Conservation (phyloP, 768 basidiomycete genomes). For the Boletus sensibilis region DNA sequence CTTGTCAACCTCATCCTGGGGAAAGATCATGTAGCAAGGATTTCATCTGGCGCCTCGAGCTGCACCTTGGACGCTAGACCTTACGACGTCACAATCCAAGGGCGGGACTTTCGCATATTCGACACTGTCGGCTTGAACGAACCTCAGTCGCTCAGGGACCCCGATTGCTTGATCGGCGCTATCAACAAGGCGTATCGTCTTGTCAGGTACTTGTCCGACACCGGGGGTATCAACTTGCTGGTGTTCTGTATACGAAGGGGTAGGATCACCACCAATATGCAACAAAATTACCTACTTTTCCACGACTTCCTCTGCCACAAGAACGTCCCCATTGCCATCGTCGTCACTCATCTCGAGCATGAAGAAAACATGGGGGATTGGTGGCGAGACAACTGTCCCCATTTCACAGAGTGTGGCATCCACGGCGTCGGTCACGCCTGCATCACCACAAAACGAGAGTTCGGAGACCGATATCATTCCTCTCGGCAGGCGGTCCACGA, state of each 20-base stretch:
- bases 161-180: slow-evolving; percentile 27
- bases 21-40: slow-evolving; percentile 20
- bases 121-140: slow-evolving; percentile 37
- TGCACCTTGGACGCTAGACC: slow-evolving; percentile 34
- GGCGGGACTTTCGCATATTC: slow-evolving; percentile 28
- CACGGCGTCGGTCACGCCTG: slow-evolving; percentile 31
- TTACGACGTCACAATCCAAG: slow-evolving; percentile 26
- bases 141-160: slow-evolving; percentile 24
- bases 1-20: slow-evolving; percentile 42
- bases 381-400: slow-evolving; percentile 31
- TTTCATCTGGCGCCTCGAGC: slow-evolving; percentile 31
- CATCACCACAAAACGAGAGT: slow-evolving; percentile 33
- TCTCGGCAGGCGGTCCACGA: slow-evolving; percentile 25
- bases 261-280: slow-evolving; percentile 29
- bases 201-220: slow-evolving; percentile 28
- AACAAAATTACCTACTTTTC: slow-evolving; percentile 34
- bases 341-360: slow-evolving; percentile 37
- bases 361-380: slow-evolving; percentile 37
- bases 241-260: slow-evolving; percentile 39
- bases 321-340: slow-evolving; percentile 32
- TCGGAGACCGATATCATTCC: slow-evolving; percentile 25
- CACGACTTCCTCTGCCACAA: slow-evolving; percentile 34
- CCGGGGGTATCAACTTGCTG: slow-evolving; percentile 41
- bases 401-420: slow-evolving; percentile 25
- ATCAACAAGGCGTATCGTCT: slow-evolving; percentile 37